Evolutionary conservation across 129 eudicot species (phyloP).

Genomic region (Escallonia herrerae): DNA sequence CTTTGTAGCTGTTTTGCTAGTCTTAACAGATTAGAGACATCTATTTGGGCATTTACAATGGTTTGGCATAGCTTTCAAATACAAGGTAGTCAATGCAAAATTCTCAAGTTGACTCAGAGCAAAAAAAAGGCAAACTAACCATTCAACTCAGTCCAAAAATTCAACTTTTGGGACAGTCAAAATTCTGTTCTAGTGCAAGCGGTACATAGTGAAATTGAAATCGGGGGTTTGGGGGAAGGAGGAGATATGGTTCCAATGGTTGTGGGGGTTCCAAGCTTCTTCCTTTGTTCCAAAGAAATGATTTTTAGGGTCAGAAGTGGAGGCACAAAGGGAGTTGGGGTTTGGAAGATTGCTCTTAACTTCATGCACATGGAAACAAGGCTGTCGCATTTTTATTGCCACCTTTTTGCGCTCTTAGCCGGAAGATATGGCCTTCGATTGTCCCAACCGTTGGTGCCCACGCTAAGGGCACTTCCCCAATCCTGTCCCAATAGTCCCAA

Average conservation of each 20-base stretch:
- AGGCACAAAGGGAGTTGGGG: slow-evolving; percentile 14
- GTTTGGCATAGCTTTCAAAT: too few species aligned
- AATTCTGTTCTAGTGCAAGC: neutral
- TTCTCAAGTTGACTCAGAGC: too few species aligned
- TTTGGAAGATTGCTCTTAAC: slow-evolving; percentile 46
- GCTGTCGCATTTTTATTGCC: slow-evolving; percentile 23
- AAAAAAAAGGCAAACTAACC: neutral
- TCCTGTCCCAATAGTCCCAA: slow-evolving; percentile 44
- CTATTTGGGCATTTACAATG: too few species aligned
- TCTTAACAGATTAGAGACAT: too few species aligned
- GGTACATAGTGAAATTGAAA: neutral
- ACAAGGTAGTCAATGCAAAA: too few species aligned
- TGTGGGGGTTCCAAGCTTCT: neutral
- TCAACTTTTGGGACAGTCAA: neutral
- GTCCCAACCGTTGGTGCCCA: slow-evolving; percentile 35
- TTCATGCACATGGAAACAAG: slow-evolving; percentile 40
- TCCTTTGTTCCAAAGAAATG: slow-evolving; percentile 6
- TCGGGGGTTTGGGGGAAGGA: neutral
- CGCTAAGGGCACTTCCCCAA: slow-evolving; percentile 24
- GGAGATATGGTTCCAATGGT: too few species aligned
- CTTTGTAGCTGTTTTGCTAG: too few species aligned
- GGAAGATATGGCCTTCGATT: slow-evolving; percentile 27
- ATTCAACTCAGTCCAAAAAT: neutral
- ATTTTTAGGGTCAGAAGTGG: neutral
- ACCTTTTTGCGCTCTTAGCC: slow-evolving; percentile 16